phyloP scores from a whole-genome alignment of 202 grass and related monocot species.

The Alloteropsis angusta region DNA sequence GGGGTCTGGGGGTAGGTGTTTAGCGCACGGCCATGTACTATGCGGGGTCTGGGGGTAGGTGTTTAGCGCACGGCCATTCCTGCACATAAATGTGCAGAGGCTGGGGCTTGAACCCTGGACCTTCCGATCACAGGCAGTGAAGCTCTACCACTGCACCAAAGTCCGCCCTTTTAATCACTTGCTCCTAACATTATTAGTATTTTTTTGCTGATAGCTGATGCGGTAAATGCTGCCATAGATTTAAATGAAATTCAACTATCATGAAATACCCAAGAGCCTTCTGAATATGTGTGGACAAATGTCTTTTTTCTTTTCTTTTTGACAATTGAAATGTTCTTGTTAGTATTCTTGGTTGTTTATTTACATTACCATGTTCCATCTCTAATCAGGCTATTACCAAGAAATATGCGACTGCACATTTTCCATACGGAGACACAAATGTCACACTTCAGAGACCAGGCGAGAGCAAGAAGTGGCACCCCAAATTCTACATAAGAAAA shows the following conservation, averaged over 20 bases:
- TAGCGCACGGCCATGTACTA: no score
- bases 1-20: no score
- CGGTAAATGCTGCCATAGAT: not conserved
- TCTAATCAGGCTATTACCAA: conserved; percentile 21
- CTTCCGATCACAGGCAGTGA: no score
- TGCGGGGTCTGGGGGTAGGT: no score
- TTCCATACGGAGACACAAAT: conserved; percentile 6
- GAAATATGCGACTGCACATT: conserved; percentile 20
- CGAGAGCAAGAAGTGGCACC: conserved; percentile 26
- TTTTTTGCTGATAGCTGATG: not conserved
- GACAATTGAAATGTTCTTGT: not conserved
- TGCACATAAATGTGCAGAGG: no score
- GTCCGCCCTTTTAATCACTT: no score
- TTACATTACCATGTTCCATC: not conserved
- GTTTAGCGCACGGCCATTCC: no score
- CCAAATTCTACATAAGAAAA: not conserved
- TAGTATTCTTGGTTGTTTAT: not conserved
- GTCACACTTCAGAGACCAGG: conserved; percentile 22
- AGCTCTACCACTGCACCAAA: no score
- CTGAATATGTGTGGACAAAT: not conserved
- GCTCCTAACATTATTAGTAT: not conserved
- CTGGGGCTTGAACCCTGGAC: no score
- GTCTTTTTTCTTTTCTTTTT: not conserved
- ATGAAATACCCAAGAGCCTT: not conserved
- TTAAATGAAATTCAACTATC: not conserved